These are phyloP conservation scores for Ganoderma meredithae DNA, from an alignment of 1,284 basidiomycete species.

Conservation along the genomic window DNA sequence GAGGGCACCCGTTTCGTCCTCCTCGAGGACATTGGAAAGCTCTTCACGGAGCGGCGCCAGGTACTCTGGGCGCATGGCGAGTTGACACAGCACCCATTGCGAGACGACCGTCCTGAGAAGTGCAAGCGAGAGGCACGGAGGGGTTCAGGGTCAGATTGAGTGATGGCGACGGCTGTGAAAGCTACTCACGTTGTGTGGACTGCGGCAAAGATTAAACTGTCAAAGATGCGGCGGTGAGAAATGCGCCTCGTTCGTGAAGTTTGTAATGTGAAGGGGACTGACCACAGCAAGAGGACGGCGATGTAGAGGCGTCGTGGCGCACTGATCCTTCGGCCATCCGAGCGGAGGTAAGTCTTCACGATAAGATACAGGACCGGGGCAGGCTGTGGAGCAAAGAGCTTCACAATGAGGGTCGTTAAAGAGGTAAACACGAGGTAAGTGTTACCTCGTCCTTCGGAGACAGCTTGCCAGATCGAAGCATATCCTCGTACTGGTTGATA, in stretches of 20 bases:
- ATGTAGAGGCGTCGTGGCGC: slow-evolving; percentile 33
- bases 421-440: not conserved
- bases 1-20: slow-evolving; percentile 36
- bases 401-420: not conserved
- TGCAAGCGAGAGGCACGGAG: not conserved
- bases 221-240: not conserved
- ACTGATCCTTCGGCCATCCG: slow-evolving; percentile 28
- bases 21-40: slow-evolving; percentile 36
- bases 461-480: slow-evolving; percentile 25
- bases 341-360: slow-evolving; percentile 34
- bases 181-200: slow-evolving; percentile 46
- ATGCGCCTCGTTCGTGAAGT: not conserved
- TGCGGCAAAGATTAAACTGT: slow-evolving; percentile 46
- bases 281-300: slow-evolving; percentile 34
- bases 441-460: slow-evolving; percentile 32
- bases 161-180: not conserved
- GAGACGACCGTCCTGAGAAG: slow-evolving; percentile 42
- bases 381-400: slow-evolving; percentile 22
- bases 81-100: slow-evolving; percentile 51
- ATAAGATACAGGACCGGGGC: slow-evolving; percentile 34
- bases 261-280: slow-evolving; percentile 12
- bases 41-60: slow-evolving; percentile 54
- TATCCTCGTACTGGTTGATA: slow-evolving; percentile 32
- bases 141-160: not conserved
- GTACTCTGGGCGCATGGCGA: slow-evolving; percentile 51